Conservation (phyloP, 1,284 basidiomycete genomes). For the Omphalotus olearius region DNA sequence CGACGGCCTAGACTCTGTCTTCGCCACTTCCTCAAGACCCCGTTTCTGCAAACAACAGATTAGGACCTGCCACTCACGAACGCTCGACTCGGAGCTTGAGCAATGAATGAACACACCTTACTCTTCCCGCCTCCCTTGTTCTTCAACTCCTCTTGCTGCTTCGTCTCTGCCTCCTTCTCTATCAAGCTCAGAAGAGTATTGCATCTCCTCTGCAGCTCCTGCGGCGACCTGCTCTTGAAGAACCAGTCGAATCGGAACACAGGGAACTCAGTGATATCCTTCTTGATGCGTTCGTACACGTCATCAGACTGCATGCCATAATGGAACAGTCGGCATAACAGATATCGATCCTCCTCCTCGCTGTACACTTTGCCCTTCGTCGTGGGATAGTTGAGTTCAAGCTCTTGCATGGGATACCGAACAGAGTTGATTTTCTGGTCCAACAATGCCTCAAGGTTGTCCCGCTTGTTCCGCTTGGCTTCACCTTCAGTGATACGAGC, state of each 20-base stretch:
- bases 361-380: conserved; percentile 95
- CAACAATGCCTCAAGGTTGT: conserved; percentile 77
- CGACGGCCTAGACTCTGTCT: conserved; percentile 55
- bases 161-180: conserved; percentile 78
- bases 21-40: conserved; percentile 60
- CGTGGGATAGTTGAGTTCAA: conserved; percentile 90
- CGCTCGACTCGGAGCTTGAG: not conserved
- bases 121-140: conserved; percentile 50
- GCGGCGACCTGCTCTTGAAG: conserved; percentile 91
- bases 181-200: conserved; percentile 89
- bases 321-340: conserved; percentile 87
- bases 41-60: conserved; percentile 47
- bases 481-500: conserved; percentile 81
- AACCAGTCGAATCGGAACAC: conserved; percentile 99
- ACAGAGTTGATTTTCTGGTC: conserved; percentile 79
- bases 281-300: conserved; percentile 94
- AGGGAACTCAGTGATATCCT: conserved; percentile 93
- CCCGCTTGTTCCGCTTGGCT: conserved; percentile 83
- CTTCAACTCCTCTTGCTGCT: conserved; percentile 61
- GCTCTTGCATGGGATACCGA: conserved; percentile 89
- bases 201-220: conserved; percentile 88
- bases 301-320: conserved; percentile 93
- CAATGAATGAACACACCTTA: conserved; percentile 44
- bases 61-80: not conserved
- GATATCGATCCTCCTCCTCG: conserved; percentile 96